phyloP scores from a whole-genome alignment of 495 filamentous ascomycete genomes.

The Talaromyces thailandensis region DNA sequence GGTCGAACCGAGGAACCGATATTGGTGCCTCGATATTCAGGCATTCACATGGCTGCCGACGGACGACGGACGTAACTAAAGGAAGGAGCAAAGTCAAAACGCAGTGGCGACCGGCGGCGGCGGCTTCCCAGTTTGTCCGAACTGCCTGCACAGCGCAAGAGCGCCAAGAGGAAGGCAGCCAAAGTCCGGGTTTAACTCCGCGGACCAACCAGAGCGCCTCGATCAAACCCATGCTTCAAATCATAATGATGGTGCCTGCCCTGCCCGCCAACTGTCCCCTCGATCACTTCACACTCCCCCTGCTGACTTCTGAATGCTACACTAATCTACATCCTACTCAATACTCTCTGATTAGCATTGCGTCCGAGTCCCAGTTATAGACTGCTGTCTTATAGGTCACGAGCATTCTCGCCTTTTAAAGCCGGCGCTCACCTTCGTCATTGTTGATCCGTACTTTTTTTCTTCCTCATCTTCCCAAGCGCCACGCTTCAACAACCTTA shows the following conservation, averaged over 20 bases:
- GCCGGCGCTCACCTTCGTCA: not conserved
- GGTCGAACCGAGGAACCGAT: not conserved
- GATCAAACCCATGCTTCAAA: not conserved
- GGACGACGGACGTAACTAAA: too few relatives aligned
- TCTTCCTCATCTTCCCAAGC: not conserved
- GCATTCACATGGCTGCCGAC: not conserved
- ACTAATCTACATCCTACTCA: not conserved
- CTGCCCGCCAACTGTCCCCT: not conserved
- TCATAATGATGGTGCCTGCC: not conserved
- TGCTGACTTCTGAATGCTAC: not conserved
- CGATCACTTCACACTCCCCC: not conserved
- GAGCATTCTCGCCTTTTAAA: not conserved
- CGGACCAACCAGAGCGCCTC: not conserved
- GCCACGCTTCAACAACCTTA: not conserved
- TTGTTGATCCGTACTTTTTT: not conserved
- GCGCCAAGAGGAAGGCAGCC: not conserved
- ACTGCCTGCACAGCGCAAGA: too few relatives aligned
- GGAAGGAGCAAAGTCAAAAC: too few relatives aligned
- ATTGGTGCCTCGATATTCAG: not conserved
- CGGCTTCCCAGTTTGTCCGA: not conserved
- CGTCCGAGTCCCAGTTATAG: not conserved
- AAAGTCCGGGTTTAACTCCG: conserved; percentile 3
- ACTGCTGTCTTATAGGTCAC: not conserved
- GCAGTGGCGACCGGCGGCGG: not conserved
- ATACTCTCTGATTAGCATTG: not conserved